Conservation (phyloP, 2,329 filamentous ascomycete genomes). For the Alternaria brassicae region DNA sequence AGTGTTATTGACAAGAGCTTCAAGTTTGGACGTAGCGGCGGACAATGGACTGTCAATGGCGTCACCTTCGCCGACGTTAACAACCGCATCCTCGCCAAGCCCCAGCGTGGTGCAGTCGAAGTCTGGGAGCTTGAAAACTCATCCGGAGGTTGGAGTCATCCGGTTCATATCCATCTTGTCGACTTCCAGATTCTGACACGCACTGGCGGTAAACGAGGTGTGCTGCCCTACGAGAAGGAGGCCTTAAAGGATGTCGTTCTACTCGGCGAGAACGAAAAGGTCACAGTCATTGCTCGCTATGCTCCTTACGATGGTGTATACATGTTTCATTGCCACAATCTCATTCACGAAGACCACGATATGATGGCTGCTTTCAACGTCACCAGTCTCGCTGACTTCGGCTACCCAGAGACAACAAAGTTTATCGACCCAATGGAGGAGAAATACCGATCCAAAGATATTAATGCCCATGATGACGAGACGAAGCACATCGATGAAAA, state of each 20-base stretch:
- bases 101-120: conserved; percentile 45
- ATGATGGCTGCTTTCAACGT: conserved; percentile 58
- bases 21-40: conserved; percentile 39
- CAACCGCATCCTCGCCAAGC: conserved; percentile 48
- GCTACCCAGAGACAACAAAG: conserved; percentile 45
- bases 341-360: conserved; percentile 56
- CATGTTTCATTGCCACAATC: conserved; percentile 58
- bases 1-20: conserved; percentile 43
- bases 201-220: conserved; percentile 51
- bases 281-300: conserved; percentile 42
- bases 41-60: conserved; percentile 51
- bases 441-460: conserved; percentile 36
- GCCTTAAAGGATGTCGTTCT: conserved; percentile 67
- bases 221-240: conserved; percentile 61
- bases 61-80: conserved; percentile 46
- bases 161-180: conserved; percentile 65
- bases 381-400: conserved; percentile 42
- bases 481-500: conserved; percentile 32
- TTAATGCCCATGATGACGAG: conserved; percentile 29
- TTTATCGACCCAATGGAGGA: conserved; percentile 45
- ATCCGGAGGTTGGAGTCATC: conserved; percentile 61
- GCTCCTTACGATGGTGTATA: conserved; percentile 58
- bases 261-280: conserved; percentile 58
- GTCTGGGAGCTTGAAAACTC: conserved; percentile 56
- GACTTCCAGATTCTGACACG: conserved; percentile 64